Base-by-base conservation (phyloP, 202 grass and related monocot genomes). In the Saccharum hybrid region DNA sequence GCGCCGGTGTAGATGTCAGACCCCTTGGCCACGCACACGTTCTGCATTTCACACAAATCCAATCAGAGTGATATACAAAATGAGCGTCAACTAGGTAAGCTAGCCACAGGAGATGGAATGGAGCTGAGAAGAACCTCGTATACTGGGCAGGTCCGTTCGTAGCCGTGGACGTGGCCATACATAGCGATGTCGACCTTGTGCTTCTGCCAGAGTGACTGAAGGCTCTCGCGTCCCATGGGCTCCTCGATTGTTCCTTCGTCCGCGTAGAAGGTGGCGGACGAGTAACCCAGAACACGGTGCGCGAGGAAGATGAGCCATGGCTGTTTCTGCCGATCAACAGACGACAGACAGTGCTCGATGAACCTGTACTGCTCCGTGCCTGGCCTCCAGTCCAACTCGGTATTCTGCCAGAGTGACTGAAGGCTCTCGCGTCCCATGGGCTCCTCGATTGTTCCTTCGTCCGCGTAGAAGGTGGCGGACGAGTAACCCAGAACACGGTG, bases 281-380 rank as follows among this genome's bases (percentile, higher is more conserved):
- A 96, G 81, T 98, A 98, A 43, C 91, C 96, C 8, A 98, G 91
- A 8, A 96, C 93, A 12, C 96, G 85, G 78, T 98, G 89, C n/a
- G 93, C 87, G 13, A 98, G 86, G 82, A 98, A 96, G 83, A 98
- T 98, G 46, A 98, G 89, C 96, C 96, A 98, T 0, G 93, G 91
- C 74, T 98, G 96, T 63, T 98, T 98, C 86, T 98, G 85, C 52
- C 96, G 69, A 72, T 96, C 91, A 12, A 91, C 90, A 12, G 96
- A 93, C 5, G 96, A 88, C 34, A 95, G 77, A 65, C 93, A 96
- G 57, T 94, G 89, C 83, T 96, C 81, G 6, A 98, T 93, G 81
- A 98, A 98, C 74, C 81, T 90, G 83, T 95, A 93, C 68, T 95
- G 96, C 63, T 93, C 85, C 4, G 90, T 98, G 14, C 96, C 93